Base-by-base conservation (phyloP, 345 rosid genomes). In the Euphorbia lathyris region DNA sequence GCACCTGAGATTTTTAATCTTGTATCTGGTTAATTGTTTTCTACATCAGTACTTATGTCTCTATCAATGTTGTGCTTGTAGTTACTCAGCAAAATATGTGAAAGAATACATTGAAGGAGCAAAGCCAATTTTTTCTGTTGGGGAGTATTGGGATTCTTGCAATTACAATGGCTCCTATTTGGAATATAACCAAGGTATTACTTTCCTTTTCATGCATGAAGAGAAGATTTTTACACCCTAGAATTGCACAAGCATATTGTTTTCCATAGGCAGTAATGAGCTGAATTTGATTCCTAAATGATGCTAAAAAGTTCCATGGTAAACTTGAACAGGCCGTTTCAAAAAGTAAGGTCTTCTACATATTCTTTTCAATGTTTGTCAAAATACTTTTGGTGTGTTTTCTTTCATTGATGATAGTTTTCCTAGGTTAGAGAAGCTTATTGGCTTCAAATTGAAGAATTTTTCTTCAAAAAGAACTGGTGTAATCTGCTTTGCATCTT, bases 71-170 rank as follows among this genome's bases (percentile, higher is more conserved):
- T 81, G 43, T 12, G 50, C 34, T 48, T 72, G 56, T 65, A 93
- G 98, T 59, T 93, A 93, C 74, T 89, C 94, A 36, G 77, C 96
- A 29, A 82, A 84, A 17, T 90, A 82, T 80, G 97, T 86, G 70
- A 91, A 89, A 74, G 94, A 89, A 77, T 91, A 91, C 78, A 86
- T 90, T 71, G 92, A 92, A 79, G 92, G 79, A 58, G 90, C 96
- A 12, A 89, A 85, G 83, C 98, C 98, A 27, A 63, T 84, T 36
- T 87, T 89, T 80, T 85, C 94, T 26, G 92, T 93, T 75, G 97
- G 98, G 53, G 97, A 93, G 82, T 84, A 78, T 68, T 93, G 98
- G 98, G 97, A 91, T 80, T 86, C 96, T 71, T 93, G 98, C 83
- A 89, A 80, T 36, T 93, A 93, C 67, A 84, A 68, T 71, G 84